Base-by-base conservation (phyloP, 768 basidiomycete genomes). In the Amanita jacksonii region DNA sequence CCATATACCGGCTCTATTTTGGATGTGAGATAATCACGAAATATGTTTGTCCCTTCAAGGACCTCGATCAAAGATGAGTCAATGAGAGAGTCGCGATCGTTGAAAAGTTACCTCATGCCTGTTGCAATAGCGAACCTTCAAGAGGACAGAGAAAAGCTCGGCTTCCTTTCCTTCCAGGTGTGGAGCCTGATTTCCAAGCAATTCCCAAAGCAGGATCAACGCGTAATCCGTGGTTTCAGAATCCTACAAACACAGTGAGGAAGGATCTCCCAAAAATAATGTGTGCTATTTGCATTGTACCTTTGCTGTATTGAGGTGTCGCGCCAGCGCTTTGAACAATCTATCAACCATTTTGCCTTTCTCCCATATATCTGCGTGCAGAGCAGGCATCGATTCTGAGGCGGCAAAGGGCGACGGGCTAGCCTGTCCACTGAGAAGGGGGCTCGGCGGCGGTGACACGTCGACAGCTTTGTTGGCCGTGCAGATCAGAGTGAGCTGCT, bases 1-100 rank as follows among this genome's bases (percentile, higher is more conserved):
- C 88, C 88, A 53, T 86, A 89, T 16, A 91, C 84, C 15, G 89
- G 83, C 49, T 86, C 89, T 52, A 84, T 75, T 50, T 75, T 79
- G 8, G 70, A 64, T 18, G 83, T 76, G 27, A 91, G 67, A 13
- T 72, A 70, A 58, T 91, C 86, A 32, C 88, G 82, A 49, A 91
- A 81, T 1, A 79, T 76, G 52, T 76, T 86, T 9, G 87, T 88
- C 4, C 85, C 88, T 57, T 89, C 85, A 42, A 88, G 68, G 30
- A 91, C 79, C 88, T 91, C 43, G 25, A 16, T 5, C 33, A 50
- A 42, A 23, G 22, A 41, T 47, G 13, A 42, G 43, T 39, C 12
- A 43, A 8, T 46, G 41, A 44, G 42, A n/a, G 5, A 47, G 16
- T 35, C 20, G 25, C 38, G 27, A 9, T 5, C 27, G 28, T 6